Evolutionary conservation across 108 stramenopile species (phyloP).

Genomic region (Skeletonema grethae): DNA sequence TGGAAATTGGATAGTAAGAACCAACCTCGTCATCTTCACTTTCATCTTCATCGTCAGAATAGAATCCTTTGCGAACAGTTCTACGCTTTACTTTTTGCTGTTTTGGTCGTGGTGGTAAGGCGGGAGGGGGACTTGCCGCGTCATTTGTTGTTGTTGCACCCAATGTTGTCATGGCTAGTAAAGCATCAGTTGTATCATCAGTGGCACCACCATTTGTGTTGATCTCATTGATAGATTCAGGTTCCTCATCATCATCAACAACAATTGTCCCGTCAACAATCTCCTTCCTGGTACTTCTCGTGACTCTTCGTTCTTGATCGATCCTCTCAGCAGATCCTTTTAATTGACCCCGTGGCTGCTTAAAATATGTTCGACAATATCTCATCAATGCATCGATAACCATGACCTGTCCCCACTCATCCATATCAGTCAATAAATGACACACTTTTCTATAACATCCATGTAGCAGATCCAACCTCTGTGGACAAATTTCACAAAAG

Average conservation of each 20-base stretch:
- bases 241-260: not conserved
- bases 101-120: conserved; percentile 27
- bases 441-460: conserved; percentile 93
- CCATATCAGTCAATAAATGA: conserved; percentile 96
- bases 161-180: conserved; percentile 10
- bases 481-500: conserved; percentile 93
- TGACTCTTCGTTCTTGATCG: conserved; percentile 77
- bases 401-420: conserved; percentile 98
- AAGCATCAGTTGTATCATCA: conserved; percentile 4
- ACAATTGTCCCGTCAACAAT: not conserved
- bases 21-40: conserved; percentile 82
- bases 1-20: conserved; percentile 19
- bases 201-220: not conserved
- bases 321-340: conserved; percentile 78
- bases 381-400: conserved; percentile 81
- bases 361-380: conserved; percentile 93
- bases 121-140: conserved; percentile 3
- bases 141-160: conserved; percentile 17
- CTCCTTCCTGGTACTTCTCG: conserved; percentile 42
- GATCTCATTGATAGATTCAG: not conserved
- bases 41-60: conserved; percentile 97
- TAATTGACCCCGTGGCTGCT: conserved; percentile 58
- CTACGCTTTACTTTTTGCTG: conserved; percentile 67
- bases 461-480: conserved; percentile 90
- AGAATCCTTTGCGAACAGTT: conserved; percentile 93